Evolutionary conservation across 345 rosid genomes (phyloP).

Genomic region (Anacardium occidentale): DNA sequence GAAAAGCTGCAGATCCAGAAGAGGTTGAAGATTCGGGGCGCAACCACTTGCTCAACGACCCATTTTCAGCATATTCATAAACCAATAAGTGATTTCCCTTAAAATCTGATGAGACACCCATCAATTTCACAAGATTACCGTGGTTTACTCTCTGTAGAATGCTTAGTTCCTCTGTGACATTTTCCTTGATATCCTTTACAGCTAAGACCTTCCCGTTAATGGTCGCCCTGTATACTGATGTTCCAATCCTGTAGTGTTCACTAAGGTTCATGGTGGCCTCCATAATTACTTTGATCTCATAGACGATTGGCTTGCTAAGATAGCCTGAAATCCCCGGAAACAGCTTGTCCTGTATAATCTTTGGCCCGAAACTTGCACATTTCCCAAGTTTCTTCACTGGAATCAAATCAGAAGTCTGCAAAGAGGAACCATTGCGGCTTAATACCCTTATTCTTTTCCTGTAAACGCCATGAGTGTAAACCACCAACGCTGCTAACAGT

Average conservation of each 20-base stretch:
- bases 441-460: slow-evolving; percentile 26
- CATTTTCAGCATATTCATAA: slow-evolving; percentile 61
- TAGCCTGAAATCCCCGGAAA: slow-evolving; percentile 55
- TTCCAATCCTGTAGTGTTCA: slow-evolving; percentile 43
- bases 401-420: slow-evolving; percentile 43
- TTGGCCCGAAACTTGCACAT: slow-evolving; percentile 25
- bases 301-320: slow-evolving; percentile 48
- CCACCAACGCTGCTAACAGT: slow-evolving; percentile 24
- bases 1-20: slow-evolving; percentile 26
- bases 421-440: slow-evolving; percentile 28
- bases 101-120: slow-evolving; percentile 44
- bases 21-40: slow-evolving; percentile 30
- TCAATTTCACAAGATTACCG: slow-evolving; percentile 57
- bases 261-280: slow-evolving; percentile 48
- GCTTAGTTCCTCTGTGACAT: slow-evolving; percentile 46
- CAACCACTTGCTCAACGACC: slow-evolving; percentile 55
- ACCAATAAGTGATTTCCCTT: slow-evolving; percentile 50
- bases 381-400: slow-evolving; percentile 27
- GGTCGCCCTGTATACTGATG: slow-evolving; percentile 48
- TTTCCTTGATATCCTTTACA: slow-evolving; percentile 45
- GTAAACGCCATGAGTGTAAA: neutral
- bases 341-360: slow-evolving; percentile 44
- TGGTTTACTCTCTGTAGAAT: slow-evolving; percentile 59
- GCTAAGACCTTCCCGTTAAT: slow-evolving; percentile 48
- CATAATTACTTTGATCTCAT: slow-evolving; percentile 38